Evolutionary conservation across 305 asterid genomes (phyloP).

Genomic region (Vinca major): DNA sequence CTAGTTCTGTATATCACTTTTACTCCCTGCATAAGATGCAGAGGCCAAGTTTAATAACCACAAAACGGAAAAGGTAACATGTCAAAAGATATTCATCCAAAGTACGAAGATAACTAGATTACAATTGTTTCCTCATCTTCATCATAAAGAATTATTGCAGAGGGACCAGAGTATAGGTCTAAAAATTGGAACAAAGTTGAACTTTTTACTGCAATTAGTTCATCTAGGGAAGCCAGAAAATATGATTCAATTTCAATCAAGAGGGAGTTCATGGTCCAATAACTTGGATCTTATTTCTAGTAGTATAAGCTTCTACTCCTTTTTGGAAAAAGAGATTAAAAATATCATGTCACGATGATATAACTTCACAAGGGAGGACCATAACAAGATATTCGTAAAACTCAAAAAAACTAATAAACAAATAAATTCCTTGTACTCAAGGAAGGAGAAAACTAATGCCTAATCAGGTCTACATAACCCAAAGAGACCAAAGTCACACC

Average conservation of each 20-base stretch:
- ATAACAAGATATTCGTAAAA: neutral
- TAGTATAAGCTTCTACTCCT: neutral
- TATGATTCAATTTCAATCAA: neutral
- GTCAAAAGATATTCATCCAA: neutral
- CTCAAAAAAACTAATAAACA: too few species aligned
- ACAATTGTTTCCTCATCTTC: too few species aligned
- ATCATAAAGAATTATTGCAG: neutral
- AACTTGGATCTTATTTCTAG: neutral
- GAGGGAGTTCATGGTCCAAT: too few species aligned
- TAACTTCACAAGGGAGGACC: neutral
- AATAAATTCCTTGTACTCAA: too few species aligned
- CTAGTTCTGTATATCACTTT: slow-evolving; percentile 76
- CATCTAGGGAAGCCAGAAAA: neutral
- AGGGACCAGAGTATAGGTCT: neutral
- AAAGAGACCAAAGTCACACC: neutral
- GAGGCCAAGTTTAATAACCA: neutral
- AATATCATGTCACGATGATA: neutral
- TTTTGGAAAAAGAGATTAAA: neutral
- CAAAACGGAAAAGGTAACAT: neutral
- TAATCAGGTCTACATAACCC: neutral
- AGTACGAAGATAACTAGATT: neutral
- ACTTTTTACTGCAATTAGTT: neutral
- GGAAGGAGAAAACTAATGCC: neutral
- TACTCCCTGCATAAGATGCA: slow-evolving; percentile 48
- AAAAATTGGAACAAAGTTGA: neutral